Base-by-base conservation (phyloP, 179 eudicot genomes). In the Vitellaria paradoxa region DNA sequence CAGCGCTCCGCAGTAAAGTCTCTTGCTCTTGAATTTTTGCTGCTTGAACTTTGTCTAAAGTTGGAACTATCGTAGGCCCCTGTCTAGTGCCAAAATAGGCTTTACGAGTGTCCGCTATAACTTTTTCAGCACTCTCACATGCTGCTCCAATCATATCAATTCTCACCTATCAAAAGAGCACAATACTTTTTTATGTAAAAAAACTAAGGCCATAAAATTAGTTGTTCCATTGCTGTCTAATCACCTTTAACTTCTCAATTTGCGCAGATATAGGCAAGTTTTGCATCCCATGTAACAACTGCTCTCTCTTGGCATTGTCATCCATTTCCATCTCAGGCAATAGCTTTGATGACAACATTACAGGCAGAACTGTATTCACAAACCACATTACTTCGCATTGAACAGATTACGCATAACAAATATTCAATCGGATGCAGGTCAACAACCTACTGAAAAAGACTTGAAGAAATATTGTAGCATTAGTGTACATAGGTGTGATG, bases 11-110 rank as follows among this genome's bases (percentile, higher is more conserved):
- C 42, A 96, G 99, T 77, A 86, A 76, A 82, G 82, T 93, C 81
- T 93, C 98, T 79, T 96, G 97, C 69, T 96, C 98, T 80, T 87
- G 97, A 84, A 96, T 96, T 81, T 94, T 96, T 78, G 94, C 97
- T 82, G 97, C 89, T 78, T 90, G 91, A 60, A 87, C 97, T 89
- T 91, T 93, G 88, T 96, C 98, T 76, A 93, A 74, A 45, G 94
- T 90, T 68, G 98, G 93, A 82, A 92, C 84, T 42, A 80, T 83
- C 53, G 87, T 88, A 56, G 87, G 82, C 76, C 96, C 93, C 77
- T 93, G 99, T 56, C 96, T 88, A 70, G 96, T 88, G 59, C 94
- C 93, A 76, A 92, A 84, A 84, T 90, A 93, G 76, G 98, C 85
- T 85, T 92, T 96, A 70, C 97, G 97, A 21, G 96, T 91, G 82